Evolutionary conservation across 768 basidiomycete species (phyloP), one percentile per base, ranked within the genome.

Genomic region (Polyporus arcularius): DNA sequence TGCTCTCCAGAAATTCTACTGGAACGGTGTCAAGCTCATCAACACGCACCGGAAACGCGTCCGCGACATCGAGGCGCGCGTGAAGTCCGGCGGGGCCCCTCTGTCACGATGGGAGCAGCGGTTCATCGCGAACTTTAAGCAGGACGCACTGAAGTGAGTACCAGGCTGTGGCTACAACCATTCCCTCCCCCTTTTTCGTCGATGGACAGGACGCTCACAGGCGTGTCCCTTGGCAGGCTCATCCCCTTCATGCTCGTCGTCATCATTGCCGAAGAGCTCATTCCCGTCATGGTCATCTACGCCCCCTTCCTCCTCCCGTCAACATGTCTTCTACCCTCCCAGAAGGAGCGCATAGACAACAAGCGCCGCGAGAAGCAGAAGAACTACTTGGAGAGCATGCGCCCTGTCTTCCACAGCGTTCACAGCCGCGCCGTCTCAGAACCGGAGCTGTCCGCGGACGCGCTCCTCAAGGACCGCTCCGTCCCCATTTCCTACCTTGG

Each of bases 281-380:
- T 95, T 57, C 93, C 93, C 14, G 80, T 95, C 62, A 83, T 94
- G 62, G 91, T 91, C 30, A 83, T 95, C 61, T 94, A 91, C 68
- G 86, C 84, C n/a, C 93, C 93, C 2, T 84, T 82, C 69, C 81
- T 92, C 77, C 84, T 95, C 30, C 93, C 93, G 0, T 94, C 92
- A 3, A 94, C 93, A 0, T 94, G 92, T 69, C 80, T 94, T 56
- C 82, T 95, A 5, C 90, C 93, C 1, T 86, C 89, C 12, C 93
- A 95, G 75, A 85, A 81, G 40, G 71, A 88, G 77, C 75, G 94
- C 76, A 78, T 88, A 75, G 69, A 78, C 71, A 63, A 79, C 71
- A 79, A 85, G 75, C 72, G 80, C 68, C 65, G 80, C 73, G 69
- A 83, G 40, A 73, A 68, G 57, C 75, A 86, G 67, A 78, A 50